Evolutionary conservation across 805 yeast genomes (phyloP).

Genomic region (Yueomyces sinensis): DNA sequence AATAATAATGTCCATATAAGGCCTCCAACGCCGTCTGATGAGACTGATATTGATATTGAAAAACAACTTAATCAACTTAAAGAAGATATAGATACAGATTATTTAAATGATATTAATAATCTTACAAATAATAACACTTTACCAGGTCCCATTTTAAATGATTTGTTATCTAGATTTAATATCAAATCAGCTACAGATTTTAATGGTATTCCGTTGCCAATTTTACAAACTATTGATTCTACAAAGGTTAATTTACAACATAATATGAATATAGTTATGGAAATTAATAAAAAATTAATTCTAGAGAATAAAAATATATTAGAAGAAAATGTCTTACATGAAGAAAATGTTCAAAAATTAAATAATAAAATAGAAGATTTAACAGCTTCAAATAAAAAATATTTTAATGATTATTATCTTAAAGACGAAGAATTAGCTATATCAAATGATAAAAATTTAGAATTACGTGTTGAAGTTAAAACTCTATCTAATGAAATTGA

Average conservation of each 20-base stretch:
- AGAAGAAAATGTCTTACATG: slow-evolving; percentile 40
- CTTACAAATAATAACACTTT: not conserved
- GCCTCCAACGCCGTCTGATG: no score
- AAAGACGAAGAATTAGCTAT: not conserved
- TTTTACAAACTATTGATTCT: not conserved
- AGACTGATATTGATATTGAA: no score
- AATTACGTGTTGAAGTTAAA: slow-evolving; percentile 41
- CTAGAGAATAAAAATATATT: slow-evolving; percentile 57
- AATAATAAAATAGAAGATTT: slow-evolving; percentile 2
- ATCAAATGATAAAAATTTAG: slow-evolving; percentile 51
- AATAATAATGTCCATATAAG: no score
- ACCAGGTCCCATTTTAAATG: not conserved
- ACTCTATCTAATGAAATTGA: slow-evolving; percentile 14
- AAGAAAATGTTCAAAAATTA: slow-evolving; percentile 1
- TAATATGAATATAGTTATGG: not conserved
- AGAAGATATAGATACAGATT: not conserved
- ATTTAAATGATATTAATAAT: not conserved
- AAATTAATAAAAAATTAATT: slow-evolving; percentile 27
- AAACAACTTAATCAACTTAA: not conserved
- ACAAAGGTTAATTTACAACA: not conserved
- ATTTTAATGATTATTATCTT: slow-evolving; percentile 6
- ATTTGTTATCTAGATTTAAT: not conserved
- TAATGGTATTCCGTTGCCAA: not conserved
- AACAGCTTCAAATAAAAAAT: slow-evolving; percentile 26
- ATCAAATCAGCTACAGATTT: not conserved